Evolutionary conservation across 2,329 filamentous ascomycete genomes (phyloP).

Genomic region (Helicocarpus griseus): DNA sequence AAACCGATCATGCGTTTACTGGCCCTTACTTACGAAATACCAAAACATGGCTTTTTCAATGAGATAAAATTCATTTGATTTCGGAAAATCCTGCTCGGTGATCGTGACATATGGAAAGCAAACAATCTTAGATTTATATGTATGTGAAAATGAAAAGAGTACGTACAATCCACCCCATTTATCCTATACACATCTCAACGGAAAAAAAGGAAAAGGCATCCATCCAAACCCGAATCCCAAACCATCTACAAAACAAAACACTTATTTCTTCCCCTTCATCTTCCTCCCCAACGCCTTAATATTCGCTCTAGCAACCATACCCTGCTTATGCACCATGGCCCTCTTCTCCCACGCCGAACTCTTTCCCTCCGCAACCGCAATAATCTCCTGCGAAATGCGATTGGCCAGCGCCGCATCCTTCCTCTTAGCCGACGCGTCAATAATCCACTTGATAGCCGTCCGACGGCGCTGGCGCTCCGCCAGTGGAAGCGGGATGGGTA

Average conservation of each 20-base stretch:
- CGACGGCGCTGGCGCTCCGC: constrained; percentile 64
- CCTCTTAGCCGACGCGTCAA: constrained; percentile 73
- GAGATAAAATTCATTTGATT: no score
- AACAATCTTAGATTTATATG: no score
- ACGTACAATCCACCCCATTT: no score
- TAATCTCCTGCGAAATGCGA: constrained; percentile 73
- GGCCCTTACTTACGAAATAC: no score
- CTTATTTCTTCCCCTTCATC: neutral
- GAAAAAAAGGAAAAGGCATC: neutral
- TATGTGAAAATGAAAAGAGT: neutral
- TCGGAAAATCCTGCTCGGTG: no score
- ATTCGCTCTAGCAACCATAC: constrained; percentile 69
- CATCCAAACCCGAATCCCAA: neutral
- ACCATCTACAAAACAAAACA: neutral
- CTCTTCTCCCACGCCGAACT: constrained; percentile 79
- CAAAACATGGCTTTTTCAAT: no score
- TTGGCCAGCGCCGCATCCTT: constrained; percentile 64
- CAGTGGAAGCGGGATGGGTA: constrained; percentile 75
- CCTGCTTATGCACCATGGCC: constrained; percentile 67
- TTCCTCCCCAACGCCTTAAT: constrained; percentile 19
- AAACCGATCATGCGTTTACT: no score
- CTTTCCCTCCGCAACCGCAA: constrained; percentile 77
- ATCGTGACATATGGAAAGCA: no score
- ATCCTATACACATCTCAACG: neutral
- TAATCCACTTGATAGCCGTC: constrained; percentile 76